A percentile compares a stretch with the other conserved stretches of the same genome.
phyloP scores from a whole-genome alignment of 2,329 filamentous ascomycete genomes.

The Apiospora malaysiana region DNA sequence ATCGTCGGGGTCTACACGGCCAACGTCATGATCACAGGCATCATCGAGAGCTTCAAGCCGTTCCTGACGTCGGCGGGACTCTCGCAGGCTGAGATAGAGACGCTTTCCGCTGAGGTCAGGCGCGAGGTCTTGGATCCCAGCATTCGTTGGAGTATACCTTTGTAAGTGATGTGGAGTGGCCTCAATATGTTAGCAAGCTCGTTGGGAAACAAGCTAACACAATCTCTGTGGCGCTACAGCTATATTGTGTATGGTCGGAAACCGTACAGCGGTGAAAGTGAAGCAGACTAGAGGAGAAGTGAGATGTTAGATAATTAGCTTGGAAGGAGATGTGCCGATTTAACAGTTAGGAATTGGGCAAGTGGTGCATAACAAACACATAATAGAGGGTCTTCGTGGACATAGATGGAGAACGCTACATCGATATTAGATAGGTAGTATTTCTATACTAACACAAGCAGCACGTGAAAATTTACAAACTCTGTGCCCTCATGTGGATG shows the following conservation, averaged over 20 bases:
- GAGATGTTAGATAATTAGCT: not conserved
- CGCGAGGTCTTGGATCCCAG: not conserved
- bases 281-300: not conserved
- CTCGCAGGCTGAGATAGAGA: not conserved
- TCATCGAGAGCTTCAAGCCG: slow-evolving; percentile 9
- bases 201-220: not conserved
- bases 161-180: too few relatives aligned
- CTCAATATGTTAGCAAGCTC: too few relatives aligned
- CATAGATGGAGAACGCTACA: not conserved
- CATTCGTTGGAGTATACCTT: slow-evolving; percentile 16
- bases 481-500: not conserved
- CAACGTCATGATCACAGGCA: not conserved
- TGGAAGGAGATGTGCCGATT: too few relatives aligned
- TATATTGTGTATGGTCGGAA: slow-evolving; percentile 5
- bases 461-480: not conserved
- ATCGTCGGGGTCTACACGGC: not conserved
- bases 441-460: not conserved
- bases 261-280: not conserved
- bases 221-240: not conserved
- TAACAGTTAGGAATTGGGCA: not conserved
- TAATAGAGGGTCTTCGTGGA: too few relatives aligned
- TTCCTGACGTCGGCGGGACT: slow-evolving; percentile 1
- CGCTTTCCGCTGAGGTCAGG: not conserved
- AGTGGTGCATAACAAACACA: too few relatives aligned
- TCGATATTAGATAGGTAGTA: not conserved